Base-by-base conservation (phyloP, 2,329 filamentous ascomycete species). In the Fusarium compactum region DNA sequence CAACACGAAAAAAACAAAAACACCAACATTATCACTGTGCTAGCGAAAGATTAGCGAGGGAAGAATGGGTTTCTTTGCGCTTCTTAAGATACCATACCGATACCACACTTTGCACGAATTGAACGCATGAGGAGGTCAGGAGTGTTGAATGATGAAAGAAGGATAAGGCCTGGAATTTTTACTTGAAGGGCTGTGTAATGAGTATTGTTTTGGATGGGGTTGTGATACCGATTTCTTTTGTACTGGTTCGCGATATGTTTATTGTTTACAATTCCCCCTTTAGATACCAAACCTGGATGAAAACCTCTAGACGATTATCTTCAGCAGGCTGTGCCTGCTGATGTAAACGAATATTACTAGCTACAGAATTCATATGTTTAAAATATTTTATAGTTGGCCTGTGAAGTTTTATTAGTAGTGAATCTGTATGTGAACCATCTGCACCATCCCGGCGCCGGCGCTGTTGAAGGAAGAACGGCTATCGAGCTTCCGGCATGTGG, bases 241-340 rank as follows among this genome's bases (percentile, higher is more conserved):
- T 71, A 46, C 46, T 30, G 44, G 38, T 65, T 43, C 18, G 47
- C 53, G 45, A 55, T 14, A 67, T 43, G 18, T 45, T 62, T 44
- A 62, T 65, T 52, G 54, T 65, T 69, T 54, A 58, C 54, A 64
- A 58, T 70, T 53, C 65, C 69, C 61, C 69, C 61, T 58, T 70
- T 63, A 71, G 69, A 71, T 71, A 70, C 65, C 69, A 71, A 57
- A 59, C 69, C 69, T 66, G 54, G 50, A 69, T 63, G 56, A 51
- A 66, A 72, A 63, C 51, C 61, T 69, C 69, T 71, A 71, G 68
- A 71, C 57, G 44, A 59, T 51, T 34, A 66, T 63, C 14, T 41
- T 40, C 40, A 47, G 52, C 41, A 29, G 61, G 65, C 60, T 66
- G 69, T 41, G 69, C 69, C 62, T 66, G 44, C 50, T 70, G 58